Conservation (phyloP, 2,329 filamentous ascomycete species). For the Rhinocladiella mackenziei region DNA sequence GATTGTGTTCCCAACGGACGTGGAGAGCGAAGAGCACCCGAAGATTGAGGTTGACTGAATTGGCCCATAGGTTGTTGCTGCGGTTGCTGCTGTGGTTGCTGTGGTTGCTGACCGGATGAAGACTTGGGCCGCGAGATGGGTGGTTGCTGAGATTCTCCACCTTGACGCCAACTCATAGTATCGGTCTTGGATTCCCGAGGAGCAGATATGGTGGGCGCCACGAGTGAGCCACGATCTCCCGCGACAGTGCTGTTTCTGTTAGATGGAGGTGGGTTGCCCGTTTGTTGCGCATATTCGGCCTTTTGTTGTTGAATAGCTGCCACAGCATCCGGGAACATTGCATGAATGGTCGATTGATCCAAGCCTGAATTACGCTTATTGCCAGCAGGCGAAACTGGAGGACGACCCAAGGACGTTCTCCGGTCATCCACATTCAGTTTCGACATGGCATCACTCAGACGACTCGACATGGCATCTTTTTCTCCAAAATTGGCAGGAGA, state of each 20-base stretch:
- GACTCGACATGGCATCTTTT: slow-evolving; percentile 97
- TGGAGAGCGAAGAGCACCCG: slow-evolving; percentile 70
- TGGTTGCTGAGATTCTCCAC: slow-evolving; percentile 45
- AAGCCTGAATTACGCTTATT: slow-evolving; percentile 93
- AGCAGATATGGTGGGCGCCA: slow-evolving; percentile 69
- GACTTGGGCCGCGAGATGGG: slow-evolving; percentile 68
- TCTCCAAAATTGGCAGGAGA: slow-evolving; percentile 91
- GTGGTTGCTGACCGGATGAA: slow-evolving; percentile 65
- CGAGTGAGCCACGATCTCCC: slow-evolving; percentile 70
- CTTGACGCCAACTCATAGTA: slow-evolving; percentile 63
- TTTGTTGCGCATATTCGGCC: slow-evolving; percentile 93
- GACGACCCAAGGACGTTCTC: slow-evolving; percentile 79
- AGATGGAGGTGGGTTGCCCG: slow-evolving; percentile 80
- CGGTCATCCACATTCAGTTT: slow-evolving; percentile 85
- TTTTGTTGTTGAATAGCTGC: slow-evolving; percentile 97
- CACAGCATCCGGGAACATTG: slow-evolving; percentile 98
- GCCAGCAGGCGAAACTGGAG: slow-evolving; percentile 65
- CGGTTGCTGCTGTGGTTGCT: slow-evolving; percentile 55
- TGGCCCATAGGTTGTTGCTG: slow-evolving; percentile 71
- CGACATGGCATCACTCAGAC: slow-evolving; percentile 92
- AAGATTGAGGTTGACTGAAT: slow-evolving; percentile 76
- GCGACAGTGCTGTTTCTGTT: slow-evolving; percentile 86
- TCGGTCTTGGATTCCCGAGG: slow-evolving; percentile 59
- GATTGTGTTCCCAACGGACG: slow-evolving; percentile 61
- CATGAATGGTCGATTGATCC: slow-evolving; percentile 88